These are phyloP conservation scores for Boletus sp. DNA, from an alignment of 1,284 basidiomycete genomes.

Conservation along the genomic window DNA sequence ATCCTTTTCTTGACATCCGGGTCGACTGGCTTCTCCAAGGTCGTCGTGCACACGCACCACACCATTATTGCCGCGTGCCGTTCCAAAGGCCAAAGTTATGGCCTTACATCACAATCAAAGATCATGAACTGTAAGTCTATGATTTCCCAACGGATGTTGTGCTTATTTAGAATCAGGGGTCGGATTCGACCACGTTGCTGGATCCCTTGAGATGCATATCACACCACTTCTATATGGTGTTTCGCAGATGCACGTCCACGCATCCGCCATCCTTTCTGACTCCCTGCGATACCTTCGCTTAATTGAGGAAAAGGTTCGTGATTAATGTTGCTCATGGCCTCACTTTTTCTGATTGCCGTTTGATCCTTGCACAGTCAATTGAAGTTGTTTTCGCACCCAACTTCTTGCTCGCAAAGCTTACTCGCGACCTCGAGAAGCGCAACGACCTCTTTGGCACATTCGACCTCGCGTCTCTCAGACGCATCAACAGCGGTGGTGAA, in stretches of 20 bases:
- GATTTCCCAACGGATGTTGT: background rate
- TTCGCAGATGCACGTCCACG: slow-evolving; percentile 31
- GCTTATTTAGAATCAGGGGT: slow-evolving; percentile 29
- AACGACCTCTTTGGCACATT: slow-evolving; percentile 24
- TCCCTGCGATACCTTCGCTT: slow-evolving; percentile 25
- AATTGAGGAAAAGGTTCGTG: slow-evolving; percentile 29
- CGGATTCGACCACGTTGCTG: slow-evolving; percentile 37
- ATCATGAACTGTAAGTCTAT: slow-evolving; percentile 29
- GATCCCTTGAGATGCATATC: slow-evolving; percentile 32
- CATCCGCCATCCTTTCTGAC: slow-evolving; percentile 32
- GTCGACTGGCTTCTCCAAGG: slow-evolving; percentile 30
- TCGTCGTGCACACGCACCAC: slow-evolving; percentile 26
- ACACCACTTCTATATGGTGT: slow-evolving; percentile 29
- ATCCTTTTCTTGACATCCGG: slow-evolving; percentile 29
- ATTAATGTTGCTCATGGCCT: background rate
- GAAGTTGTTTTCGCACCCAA: slow-evolving; percentile 41
- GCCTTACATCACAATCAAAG: slow-evolving; percentile 25
- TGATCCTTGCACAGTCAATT: slow-evolving; percentile 19
- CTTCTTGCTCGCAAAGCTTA: slow-evolving; percentile 40
- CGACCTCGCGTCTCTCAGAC: slow-evolving; percentile 22
- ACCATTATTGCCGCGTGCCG: slow-evolving; percentile 26
- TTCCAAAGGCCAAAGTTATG: slow-evolving; percentile 26
- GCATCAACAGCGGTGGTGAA: slow-evolving; percentile 38
- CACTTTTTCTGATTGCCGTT: background rate
- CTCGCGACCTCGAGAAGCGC: slow-evolving; percentile 31